Base-by-base conservation (phyloP, 2,329 filamentous ascomycete species). In the Trichophyton equinum region DNA sequence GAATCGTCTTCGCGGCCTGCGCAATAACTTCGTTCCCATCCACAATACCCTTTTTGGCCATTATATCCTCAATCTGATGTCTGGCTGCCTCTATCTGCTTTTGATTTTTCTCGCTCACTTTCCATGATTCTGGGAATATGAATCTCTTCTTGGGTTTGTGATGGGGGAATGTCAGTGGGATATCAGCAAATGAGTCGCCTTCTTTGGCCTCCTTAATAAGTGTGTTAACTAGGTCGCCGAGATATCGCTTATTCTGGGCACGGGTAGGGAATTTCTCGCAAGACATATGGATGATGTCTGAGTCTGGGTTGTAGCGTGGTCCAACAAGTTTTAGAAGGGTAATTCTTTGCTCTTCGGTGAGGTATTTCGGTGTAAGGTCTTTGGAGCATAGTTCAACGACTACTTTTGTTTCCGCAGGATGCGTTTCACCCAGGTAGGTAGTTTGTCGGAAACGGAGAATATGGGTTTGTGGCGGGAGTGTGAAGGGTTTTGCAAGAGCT, bases 191-290 rank as follows among this genome's bases (percentile, higher is more conserved):
- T 9, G 82, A 88, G 67, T 99, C 92, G 25, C 81, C 78, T 70
- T 96, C 86, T 77, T 85, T 88, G 62, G 91, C 90, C 70, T 89
- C 85, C 5, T 77, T 78, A 62, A 99, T 76, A 65, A 99, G 77
- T 57, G 80, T 82, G 64, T 86, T 79, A 57, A 97, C 82, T 57
- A 90, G 75, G 68, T 95, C 89, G 59, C 85, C 87, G 22, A 99
- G 80, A 72, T 94, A 94, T n/a, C 89, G 85, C 81, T 97, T 99
- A 79, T 99, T 99, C 78, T 97, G 91, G 18, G 91, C 89, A 71
- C 90, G 87, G 60, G 91, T 88, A 71, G 89, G 85, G 73, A 88
- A 95, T 71, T 86, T 85, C 74, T 97, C 94, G 76, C 88, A 89
- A 71, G 88, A 91, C 82, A 99, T 96, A 76, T 89, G 91, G 68